Conservation (phyloP, 2,329 filamentous ascomycete species). For the Myrmaecium sp. region DNA sequence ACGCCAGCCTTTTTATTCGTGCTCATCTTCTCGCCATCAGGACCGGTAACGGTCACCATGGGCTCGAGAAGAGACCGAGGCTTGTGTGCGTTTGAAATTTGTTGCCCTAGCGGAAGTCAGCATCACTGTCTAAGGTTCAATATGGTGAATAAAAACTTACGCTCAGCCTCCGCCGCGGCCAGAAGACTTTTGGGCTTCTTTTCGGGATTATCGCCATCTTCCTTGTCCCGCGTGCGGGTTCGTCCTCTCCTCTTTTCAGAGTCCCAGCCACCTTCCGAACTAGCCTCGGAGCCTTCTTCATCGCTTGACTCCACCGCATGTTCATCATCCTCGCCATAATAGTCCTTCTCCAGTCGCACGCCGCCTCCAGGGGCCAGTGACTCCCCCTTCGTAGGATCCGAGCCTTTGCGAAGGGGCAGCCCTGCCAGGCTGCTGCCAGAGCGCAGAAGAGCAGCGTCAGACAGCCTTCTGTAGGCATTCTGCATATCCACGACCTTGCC, state of each 20-base stretch:
- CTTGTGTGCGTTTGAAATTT: constrained; percentile 32
- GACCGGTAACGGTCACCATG: constrained; percentile 46
- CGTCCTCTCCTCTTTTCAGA: constrained; percentile 22
- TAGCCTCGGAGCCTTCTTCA: constrained; percentile 32
- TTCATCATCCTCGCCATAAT: constrained; percentile 43
- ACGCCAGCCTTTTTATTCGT: constrained; percentile 39
- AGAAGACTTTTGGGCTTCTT: constrained; percentile 43
- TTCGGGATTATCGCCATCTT: constrained; percentile 20
- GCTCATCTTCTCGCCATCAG: constrained; percentile 41
- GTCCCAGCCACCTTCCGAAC: constrained; percentile 46
- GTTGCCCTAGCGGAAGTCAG: constrained; percentile 34
- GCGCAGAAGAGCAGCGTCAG: constrained; percentile 50
- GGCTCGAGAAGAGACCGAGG: constrained; percentile 53
- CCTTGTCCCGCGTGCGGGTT: constrained; percentile 18
- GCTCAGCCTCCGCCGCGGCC: constrained; percentile 62
- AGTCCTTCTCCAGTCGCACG: constrained; percentile 50
- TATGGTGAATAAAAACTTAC: constrained; percentile 30
- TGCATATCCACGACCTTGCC: constrained; percentile 49
- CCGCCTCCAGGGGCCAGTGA: constrained; percentile 30
- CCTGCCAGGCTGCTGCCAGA: constrained; percentile 46
- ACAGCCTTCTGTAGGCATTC: constrained; percentile 52
- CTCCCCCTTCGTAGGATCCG: constrained; percentile 21
- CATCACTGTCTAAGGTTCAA: not conserved
- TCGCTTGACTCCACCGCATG: constrained; percentile 51
- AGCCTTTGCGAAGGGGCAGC: constrained; percentile 39